Conservation (phyloP, 2,329 filamentous ascomycete species). For the Pseudogymnoascus sp. region DNA sequence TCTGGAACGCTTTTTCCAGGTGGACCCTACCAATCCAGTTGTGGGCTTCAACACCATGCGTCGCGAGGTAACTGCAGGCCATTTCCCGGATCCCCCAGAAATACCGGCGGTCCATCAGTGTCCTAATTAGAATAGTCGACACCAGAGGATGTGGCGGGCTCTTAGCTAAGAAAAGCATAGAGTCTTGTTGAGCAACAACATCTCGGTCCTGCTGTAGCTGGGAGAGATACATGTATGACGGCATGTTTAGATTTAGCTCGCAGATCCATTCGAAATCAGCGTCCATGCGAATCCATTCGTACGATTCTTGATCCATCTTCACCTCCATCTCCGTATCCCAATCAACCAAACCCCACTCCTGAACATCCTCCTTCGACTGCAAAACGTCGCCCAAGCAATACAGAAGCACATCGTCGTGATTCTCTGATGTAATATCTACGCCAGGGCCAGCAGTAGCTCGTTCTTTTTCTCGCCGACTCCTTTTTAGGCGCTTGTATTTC, state of each 20-base stretch:
- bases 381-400: conserved; percentile 91
- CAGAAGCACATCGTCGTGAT: conserved; percentile 71
- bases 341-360: conserved; percentile 76
- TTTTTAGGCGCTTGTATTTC: conserved; percentile 95
- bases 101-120: conserved; percentile 83
- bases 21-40: conserved; percentile 76
- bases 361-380: conserved; percentile 69
- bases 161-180: conserved; percentile 65
- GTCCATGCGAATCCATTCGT: conserved; percentile 97
- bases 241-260: conserved; percentile 72
- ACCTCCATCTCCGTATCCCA: conserved; percentile 86
- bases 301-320: conserved; percentile 90
- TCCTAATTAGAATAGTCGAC: conserved; percentile 81
- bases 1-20: conserved; percentile 75
- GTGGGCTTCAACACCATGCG: conserved; percentile 62
- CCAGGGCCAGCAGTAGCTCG: conserved; percentile 56
- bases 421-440: conserved; percentile 54
- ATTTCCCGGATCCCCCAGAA: conserved; percentile 87
- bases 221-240: conserved; percentile 95
- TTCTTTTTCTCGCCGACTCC: conserved; percentile 75
- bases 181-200: conserved; percentile 76
- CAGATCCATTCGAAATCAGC: conserved; percentile 98
- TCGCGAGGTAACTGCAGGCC: conserved; percentile 70
- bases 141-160: conserved; percentile 67
- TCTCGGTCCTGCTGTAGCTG: conserved; percentile 96